Conservation (phyloP, 306 rosid genomes). For the Erythrophleum fordii region DNA sequence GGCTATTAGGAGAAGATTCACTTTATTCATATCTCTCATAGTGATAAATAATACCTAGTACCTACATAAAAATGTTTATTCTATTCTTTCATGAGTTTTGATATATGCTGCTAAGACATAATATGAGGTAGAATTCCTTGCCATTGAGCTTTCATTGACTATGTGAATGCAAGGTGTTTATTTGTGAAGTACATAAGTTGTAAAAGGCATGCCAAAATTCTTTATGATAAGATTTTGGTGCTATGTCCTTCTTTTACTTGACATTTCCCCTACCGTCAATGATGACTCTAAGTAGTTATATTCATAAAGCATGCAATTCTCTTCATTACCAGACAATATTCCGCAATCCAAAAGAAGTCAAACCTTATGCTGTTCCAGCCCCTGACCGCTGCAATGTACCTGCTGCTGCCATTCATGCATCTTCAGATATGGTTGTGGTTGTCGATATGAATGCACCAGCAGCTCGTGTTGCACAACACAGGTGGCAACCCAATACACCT, state of each 20-base stretch:
- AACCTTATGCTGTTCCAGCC: constrained; percentile 76
- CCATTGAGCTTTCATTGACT: constrained; percentile 22
- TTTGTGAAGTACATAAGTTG: neutral
- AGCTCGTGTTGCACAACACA: constrained; percentile 89
- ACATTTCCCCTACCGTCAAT: constrained; percentile 27
- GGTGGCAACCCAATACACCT: constrained; percentile 98
- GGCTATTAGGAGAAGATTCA: neutral
- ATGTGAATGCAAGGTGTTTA: constrained; percentile 5
- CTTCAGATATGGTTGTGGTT: constrained; percentile 78
- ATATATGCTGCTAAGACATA: neutral
- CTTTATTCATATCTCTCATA: neutral
- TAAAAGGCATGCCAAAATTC: constrained; percentile 28
- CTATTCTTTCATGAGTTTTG: neutral
- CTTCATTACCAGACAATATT: constrained; percentile 80
- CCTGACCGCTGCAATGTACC: constrained; percentile 95
- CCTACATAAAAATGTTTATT: neutral
- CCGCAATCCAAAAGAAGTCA: constrained; percentile 85
- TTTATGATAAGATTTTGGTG: constrained; percentile 29
- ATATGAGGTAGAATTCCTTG: neutral
- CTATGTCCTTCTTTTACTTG: constrained; percentile 29
- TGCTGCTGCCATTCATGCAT: constrained; percentile 90
- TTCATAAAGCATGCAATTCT: constrained; percentile 34
- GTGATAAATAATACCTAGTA: neutral
- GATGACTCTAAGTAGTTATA: constrained; percentile 33
- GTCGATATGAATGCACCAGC: constrained; percentile 91